These are phyloP conservation scores for Vaccinium macrocarpon DNA, from an alignment of 148 eudicot genomes.

Conservation along the genomic window DNA sequence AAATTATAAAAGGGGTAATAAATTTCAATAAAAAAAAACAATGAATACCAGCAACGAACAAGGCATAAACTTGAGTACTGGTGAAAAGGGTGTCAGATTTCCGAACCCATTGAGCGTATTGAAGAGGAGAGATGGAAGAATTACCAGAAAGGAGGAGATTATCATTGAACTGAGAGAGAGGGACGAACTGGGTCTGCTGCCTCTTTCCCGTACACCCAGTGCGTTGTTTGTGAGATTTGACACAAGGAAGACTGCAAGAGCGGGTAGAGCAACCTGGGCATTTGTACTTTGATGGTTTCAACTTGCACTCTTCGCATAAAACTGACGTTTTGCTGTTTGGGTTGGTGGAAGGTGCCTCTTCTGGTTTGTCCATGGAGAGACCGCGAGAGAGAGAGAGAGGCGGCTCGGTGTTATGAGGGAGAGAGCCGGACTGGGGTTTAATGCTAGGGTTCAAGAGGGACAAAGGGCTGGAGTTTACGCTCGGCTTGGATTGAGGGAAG, in stretches of 20 bases:
- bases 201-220: conserved; percentile 69
- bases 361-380: conserved; percentile 22
- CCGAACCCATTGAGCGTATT: background rate
- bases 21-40: background rate
- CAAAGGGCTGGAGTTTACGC: background rate
- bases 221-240: conserved; percentile 71
- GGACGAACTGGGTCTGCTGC: conserved; percentile 52
- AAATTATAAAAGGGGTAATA: background rate
- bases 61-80: background rate
- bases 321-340: conserved; percentile 4
- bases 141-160: conserved; percentile 73
- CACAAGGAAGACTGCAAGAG: conserved; percentile 78
- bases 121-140: background rate
- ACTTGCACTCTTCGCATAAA: conserved; percentile 76
- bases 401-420: background rate
- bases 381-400: background rate
- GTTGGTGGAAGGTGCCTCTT: background rate
- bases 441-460: background rate
- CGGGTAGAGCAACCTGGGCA: conserved; percentile 82
- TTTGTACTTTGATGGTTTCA: conserved; percentile 64
- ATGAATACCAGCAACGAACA: background rate
- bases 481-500: background rate
- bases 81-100: background rate
- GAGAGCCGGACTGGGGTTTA: background rate
- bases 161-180: conserved; percentile 70